Evolutionary conservation across 305 asterid species (phyloP), one percentile per base, ranked within the genome.

Genomic region (Salvia sclarea): DNA sequence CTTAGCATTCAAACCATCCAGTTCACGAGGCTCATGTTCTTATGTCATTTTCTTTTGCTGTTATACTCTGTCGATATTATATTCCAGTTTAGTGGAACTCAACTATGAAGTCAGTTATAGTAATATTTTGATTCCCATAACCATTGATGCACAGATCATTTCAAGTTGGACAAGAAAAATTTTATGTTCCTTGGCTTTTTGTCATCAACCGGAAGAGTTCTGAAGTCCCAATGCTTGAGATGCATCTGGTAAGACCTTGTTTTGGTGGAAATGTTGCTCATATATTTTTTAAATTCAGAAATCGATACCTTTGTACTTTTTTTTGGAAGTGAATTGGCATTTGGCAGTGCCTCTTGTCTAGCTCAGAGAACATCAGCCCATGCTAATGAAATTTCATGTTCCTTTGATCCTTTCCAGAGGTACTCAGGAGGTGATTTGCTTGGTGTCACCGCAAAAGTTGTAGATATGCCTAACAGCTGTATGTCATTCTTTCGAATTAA

Each of bases 101-200:
- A 52, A 57, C 33, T 16, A 13, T 31, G 14, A 21, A 18, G 54
- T 20, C 43, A 14, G 31, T 57, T 64, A 30, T 38, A 58, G 37
- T 38, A 58, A 57, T 44, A 37, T 40, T 60, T 38, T 70, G 57
- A 69, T 71, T 61, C 70, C 49, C 17, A 53, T 62, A 75, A 57
- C 45, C 22, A 61, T 68, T 78, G 66, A 64, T 52, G 60, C 79
- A 85, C 91, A 94, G 99, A 81, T 94, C 98, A 55, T 87, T 94
- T 76, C 99, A 87, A 86, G 90, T 91, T 80, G 99, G 98, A 68
- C 82, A 79, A 69, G 99, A 94, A 71, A 91, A 91, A 70, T 87
- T 83, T 78, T 80, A 79, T 73, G 81, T 91, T 72, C 95, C 99
- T 14, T 91, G 99, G 98, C 96, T 94, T 71, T 85, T 87, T 75